Evolutionary conservation across 352 stramenopile species (phyloP).

Genomic region (Globisporangium iwayamae): DNA sequence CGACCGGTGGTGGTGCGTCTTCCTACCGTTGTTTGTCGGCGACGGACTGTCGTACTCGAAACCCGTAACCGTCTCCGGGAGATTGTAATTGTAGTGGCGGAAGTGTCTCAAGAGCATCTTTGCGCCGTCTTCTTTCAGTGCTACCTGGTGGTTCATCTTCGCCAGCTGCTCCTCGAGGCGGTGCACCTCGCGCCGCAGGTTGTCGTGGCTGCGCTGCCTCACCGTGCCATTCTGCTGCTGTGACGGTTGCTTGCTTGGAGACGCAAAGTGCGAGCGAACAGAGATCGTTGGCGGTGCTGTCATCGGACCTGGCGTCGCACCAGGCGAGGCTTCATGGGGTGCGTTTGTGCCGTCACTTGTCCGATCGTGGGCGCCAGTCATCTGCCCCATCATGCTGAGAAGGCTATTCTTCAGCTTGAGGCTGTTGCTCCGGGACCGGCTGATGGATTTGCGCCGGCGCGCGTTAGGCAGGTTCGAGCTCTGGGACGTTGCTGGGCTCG

Average conservation of each 20-base stretch:
- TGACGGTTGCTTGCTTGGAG: slow-evolving; percentile 1
- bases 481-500: slow-evolving; percentile 4
- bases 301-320: slow-evolving; percentile 1
- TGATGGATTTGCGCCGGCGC: slow-evolving; percentile 51
- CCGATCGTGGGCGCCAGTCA: slow-evolving; percentile 40
- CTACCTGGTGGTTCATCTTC: slow-evolving; percentile 63
- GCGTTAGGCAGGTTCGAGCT: slow-evolving; percentile 36
- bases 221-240: slow-evolving; percentile 14
- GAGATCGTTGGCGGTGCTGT: not conserved
- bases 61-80: slow-evolving; percentile 47
- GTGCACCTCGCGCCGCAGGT: slow-evolving; percentile 50
- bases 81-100: slow-evolving; percentile 82
- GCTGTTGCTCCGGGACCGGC: slow-evolving; percentile 63
- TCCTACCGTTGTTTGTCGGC: slow-evolving; percentile 22
- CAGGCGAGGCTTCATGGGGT: not conserved
- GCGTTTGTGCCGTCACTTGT: not conserved
- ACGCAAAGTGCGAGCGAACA: slow-evolving; percentile 4
- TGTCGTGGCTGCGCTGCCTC: slow-evolving; percentile 30
- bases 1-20: slow-evolving; percentile 9
- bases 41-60: slow-evolving; percentile 49
- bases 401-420: slow-evolving; percentile 54
- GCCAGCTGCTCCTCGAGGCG: slow-evolving; percentile 56
- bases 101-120: slow-evolving; percentile 62
- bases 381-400: slow-evolving; percentile 59
- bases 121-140: slow-evolving; percentile 53